These are phyloP conservation scores for Dryadomyces sulphureus DNA, from an alignment of 2,329 filamentous ascomycete genomes.

Conservation along the genomic window DNA sequence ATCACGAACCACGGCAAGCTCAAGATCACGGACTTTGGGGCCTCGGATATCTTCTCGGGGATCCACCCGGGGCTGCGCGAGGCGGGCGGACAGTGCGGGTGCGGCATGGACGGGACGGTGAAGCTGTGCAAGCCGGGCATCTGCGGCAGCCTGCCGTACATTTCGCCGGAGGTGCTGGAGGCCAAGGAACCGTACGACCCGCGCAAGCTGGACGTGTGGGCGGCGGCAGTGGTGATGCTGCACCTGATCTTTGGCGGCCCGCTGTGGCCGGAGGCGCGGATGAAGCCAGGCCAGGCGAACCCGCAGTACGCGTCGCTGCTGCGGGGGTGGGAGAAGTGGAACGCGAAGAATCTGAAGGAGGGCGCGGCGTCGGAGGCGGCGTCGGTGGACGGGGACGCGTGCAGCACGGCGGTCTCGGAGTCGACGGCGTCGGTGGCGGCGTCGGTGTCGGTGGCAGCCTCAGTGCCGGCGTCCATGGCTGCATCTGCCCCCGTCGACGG, in stretches of 20 bases:
- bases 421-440: background rate
- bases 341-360: slow-evolving; percentile 30
- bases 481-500: background rate
- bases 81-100: slow-evolving; percentile 58
- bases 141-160: slow-evolving; percentile 75
- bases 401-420: no score
- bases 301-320: slow-evolving; percentile 51
- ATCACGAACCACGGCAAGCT: slow-evolving; percentile 66
- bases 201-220: slow-evolving; percentile 73
- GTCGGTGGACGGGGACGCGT: no score
- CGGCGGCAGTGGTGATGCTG: slow-evolving; percentile 69
- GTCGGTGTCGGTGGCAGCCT: no score
- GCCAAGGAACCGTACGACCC: slow-evolving; percentile 56
- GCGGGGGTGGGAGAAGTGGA: slow-evolving; percentile 54
- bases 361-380: no score
- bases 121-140: slow-evolving; percentile 65
- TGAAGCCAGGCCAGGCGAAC: slow-evolving; percentile 22
- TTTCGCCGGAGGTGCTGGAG: slow-evolving; percentile 68
- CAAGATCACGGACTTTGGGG: slow-evolving; percentile 86
- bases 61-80: slow-evolving; percentile 65
- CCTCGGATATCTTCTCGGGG: slow-evolving; percentile 73
- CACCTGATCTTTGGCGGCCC: slow-evolving; percentile 58
- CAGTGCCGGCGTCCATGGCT: background rate
- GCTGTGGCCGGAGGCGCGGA: slow-evolving; percentile 58
- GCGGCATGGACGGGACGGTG: slow-evolving; percentile 53